Evolutionary conservation across 2,329 filamentous ascomycete genomes (phyloP).

Genomic region (Graphiopsis chlorocephala): DNA sequence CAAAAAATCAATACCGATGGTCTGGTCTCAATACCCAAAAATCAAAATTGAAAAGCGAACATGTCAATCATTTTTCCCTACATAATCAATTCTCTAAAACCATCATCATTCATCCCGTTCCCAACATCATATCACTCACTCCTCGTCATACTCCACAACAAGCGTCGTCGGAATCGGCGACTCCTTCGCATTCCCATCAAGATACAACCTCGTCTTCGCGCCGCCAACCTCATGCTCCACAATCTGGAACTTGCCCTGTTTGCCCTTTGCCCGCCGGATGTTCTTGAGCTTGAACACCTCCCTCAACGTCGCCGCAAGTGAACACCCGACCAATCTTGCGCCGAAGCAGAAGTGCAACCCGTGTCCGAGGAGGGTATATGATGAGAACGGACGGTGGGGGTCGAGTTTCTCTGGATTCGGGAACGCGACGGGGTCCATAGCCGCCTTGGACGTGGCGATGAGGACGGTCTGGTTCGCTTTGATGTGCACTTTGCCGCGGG

Average conservation of each 20-base stretch:
- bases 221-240: slow-evolving; percentile 49
- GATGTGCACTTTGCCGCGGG: slow-evolving; percentile 47
- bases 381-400: slow-evolving; percentile 39
- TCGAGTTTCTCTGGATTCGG: slow-evolving; percentile 43
- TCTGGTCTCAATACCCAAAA: background rate
- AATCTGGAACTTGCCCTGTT: slow-evolving; percentile 41
- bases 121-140: background rate
- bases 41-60: too few species aligned
- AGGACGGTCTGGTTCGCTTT: slow-evolving; percentile 45
- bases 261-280: slow-evolving; percentile 38
- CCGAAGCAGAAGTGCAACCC: slow-evolving; percentile 45
- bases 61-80: background rate
- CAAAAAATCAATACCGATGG: too few species aligned
- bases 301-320: slow-evolving; percentile 42
- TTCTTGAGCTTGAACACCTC: slow-evolving; percentile 48
- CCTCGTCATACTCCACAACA: slow-evolving; percentile 42
- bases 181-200: slow-evolving; percentile 50
- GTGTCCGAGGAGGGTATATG: slow-evolving; percentile 42
- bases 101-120: background rate
- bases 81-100: background rate
- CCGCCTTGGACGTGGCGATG: slow-evolving; percentile 44
- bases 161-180: slow-evolving; percentile 45
- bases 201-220: slow-evolving; percentile 48
- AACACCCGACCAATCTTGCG: slow-evolving; percentile 38
- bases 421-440: slow-evolving; percentile 42